These are phyloP conservation scores for Gymnopus androsaceus DNA, from an alignment of 1,284 basidiomycete genomes.

Conservation along the genomic window DNA sequence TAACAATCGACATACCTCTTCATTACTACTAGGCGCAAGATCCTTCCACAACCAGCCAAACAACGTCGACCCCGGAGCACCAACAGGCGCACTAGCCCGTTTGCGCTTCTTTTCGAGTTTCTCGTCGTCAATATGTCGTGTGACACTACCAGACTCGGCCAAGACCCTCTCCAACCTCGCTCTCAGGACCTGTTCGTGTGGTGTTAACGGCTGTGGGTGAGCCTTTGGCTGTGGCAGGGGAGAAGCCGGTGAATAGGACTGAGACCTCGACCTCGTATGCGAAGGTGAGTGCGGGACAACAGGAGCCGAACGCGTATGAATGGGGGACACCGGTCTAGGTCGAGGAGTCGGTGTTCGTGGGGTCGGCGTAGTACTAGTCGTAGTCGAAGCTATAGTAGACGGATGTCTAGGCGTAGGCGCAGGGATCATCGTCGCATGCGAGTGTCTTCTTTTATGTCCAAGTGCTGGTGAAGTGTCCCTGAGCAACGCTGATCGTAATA, in stretches of 20 bases:
- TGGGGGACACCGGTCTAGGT: not conserved
- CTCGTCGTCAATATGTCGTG: not conserved
- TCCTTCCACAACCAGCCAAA: slow-evolving; percentile 13
- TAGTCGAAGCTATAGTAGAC: not conserved
- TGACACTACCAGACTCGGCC: not conserved
- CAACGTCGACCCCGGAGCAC: not conserved
- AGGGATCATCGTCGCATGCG: not conserved
- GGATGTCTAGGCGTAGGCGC: not conserved
- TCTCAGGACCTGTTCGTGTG: slow-evolving; percentile 11
- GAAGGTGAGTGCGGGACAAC: not conserved
- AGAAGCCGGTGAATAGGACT: slow-evolving; percentile 5
- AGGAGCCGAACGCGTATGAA: not conserved
- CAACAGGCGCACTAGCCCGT: not conserved
- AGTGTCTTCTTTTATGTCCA: too few species aligned
- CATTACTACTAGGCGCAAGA: not conserved
- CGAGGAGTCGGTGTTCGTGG: not conserved
- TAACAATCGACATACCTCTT: slow-evolving; percentile 1
- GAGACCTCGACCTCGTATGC: not conserved
- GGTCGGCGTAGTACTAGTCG: not conserved
- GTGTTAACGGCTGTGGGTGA: slow-evolving; percentile 2
- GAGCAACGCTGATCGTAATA: slow-evolving; percentile 9
- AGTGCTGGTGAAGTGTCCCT: too few species aligned
- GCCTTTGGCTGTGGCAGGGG: not conserved
- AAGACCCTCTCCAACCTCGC: slow-evolving; percentile 14
- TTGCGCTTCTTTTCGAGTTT: slow-evolving; percentile 3